Base-by-base conservation (phyloP, 495 filamentous ascomycete species). In the Penicillium herquei region DNA sequence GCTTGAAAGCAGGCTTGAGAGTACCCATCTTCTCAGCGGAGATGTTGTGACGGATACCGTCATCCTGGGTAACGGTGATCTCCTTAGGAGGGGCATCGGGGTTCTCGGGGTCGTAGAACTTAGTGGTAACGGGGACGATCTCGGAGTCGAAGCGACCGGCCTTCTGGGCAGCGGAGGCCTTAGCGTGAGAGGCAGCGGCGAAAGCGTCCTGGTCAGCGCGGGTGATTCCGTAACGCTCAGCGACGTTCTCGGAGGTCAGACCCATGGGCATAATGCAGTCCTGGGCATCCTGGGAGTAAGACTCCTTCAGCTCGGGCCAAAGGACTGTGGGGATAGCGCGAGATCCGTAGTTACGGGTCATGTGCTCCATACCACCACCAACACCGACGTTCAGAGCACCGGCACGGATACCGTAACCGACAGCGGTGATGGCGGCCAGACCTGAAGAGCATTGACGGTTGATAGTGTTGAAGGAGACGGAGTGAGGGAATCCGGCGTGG, bases 261-360 rank as follows among this genome's bases (percentile, higher is more conserved):
- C 92, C 92, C 92, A 97, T 97, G 52, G 84, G 84, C 92, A 95
- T 94, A 63, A 96, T 85, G 63, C 92, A 96, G 66, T 96, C 92
- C 39, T 79, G 67, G 7, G 89, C 87, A 52, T 94, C 88, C 68
- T 87, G 77, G 7, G 83, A 83, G 7, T 67, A 66, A 1, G 77
- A 84, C 3, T 88, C 79, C 61, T 76, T 83, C 53, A 96, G 69
- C 43, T 81, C 86, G 1, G 85, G 82, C 86, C 90, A 96, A n/a
- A 89, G 68, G 40, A 89, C 83, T 3, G 83, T 85, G 0, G 92
- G 92, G 51, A 97, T 93, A 7, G 92, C 92, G 51, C 84, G 76
- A 0, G 77, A 82, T 7, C 86, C 90, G 71, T 96, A 96, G 70
- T 96, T 96, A 50, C 87, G 72, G 46, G 89, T 95, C 92, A 96